phyloP scores from a whole-genome alignment of 768 basidiomycete species.

The Mycena albidolilacea region DNA sequence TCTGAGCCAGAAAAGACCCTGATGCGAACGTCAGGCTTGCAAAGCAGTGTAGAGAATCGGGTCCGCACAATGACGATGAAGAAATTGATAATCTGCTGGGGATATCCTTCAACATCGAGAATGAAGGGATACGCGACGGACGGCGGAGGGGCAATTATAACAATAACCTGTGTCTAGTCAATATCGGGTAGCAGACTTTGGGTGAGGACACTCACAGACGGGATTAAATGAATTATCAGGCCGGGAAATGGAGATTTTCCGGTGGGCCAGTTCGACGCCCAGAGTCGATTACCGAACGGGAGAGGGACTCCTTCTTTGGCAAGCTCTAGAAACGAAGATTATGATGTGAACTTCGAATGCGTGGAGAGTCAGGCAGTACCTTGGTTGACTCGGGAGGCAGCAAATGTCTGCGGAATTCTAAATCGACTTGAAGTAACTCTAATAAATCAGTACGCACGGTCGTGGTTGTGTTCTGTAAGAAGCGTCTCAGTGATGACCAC shows the following conservation, averaged over 20 bases:
- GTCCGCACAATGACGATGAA: slow-evolving; percentile 68
- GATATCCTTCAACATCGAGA: slow-evolving; percentile 69
- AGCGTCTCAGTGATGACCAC: not conserved
- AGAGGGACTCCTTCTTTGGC: slow-evolving; percentile 76
- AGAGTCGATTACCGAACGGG: slow-evolving; percentile 70
- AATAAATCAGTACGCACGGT: slow-evolving; percentile 34
- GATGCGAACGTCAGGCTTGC: not conserved
- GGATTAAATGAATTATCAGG: slow-evolving; percentile 68
- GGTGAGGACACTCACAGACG: slow-evolving; percentile 54
- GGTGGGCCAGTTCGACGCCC: slow-evolving; percentile 76
- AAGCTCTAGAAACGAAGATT: slow-evolving; percentile 54
- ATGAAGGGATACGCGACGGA: slow-evolving; percentile 73
- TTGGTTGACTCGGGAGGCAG: slow-evolving; percentile 68
- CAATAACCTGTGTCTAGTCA: slow-evolving; percentile 53
- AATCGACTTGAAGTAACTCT: not conserved
- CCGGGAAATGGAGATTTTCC: slow-evolving; percentile 71
- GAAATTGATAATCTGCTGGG: slow-evolving; percentile 68
- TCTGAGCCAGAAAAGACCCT: slow-evolving; percentile 72
- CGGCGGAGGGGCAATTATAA: slow-evolving; percentile 67
- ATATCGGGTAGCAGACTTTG: not conserved
- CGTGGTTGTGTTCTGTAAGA: slow-evolving; percentile 45
- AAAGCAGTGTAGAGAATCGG: not conserved
- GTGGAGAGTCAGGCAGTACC: slow-evolving; percentile 43
- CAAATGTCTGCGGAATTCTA: slow-evolving; percentile 57
- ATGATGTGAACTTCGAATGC: too few relatives aligned